Conservation (phyloP, 306 rosid genomes). For the Albizia julibrissin region DNA sequence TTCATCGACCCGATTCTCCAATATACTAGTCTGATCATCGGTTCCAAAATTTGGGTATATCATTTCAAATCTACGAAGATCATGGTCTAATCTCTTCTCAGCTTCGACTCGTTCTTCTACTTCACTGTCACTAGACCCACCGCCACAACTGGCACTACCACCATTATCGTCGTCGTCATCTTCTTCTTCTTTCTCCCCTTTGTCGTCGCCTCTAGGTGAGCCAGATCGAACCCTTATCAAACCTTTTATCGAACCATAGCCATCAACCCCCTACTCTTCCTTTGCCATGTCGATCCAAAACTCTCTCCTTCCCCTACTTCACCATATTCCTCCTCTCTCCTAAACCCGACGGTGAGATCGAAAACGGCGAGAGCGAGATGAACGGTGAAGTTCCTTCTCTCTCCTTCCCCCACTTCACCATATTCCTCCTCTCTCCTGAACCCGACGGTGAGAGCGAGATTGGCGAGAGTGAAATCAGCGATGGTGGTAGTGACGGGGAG, state of each 20-base stretch:
- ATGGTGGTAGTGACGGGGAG: too few relatives aligned
- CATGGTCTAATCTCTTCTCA: conserved; percentile 68
- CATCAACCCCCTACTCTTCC: conserved; percentile 84
- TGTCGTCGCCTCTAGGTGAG: conserved; percentile 40
- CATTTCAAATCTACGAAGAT: conserved; percentile 75
- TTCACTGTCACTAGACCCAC: conserved; percentile 55
- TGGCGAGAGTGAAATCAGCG: too few relatives aligned
- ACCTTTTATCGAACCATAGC: conserved; percentile 85
- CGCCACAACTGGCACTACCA: too few relatives aligned
- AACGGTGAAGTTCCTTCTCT: too few relatives aligned
- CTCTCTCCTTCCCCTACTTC: conserved; percentile 36
- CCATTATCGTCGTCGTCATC: conserved; percentile 3
- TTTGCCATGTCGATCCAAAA: conserved; percentile 62
- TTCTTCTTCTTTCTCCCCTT: conserved; percentile 22
- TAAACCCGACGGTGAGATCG: too few relatives aligned
- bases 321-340: too few relatives aligned
- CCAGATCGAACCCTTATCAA: conserved; percentile 64
- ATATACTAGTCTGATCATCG: conserved; percentile 48
- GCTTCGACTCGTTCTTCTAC: conserved; percentile 67
- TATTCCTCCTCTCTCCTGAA: too few relatives aligned
- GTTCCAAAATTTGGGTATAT: conserved; percentile 52
- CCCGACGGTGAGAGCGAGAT: too few relatives aligned
- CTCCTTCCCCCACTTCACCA: too few relatives aligned
- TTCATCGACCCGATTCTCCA: conserved; percentile 76
- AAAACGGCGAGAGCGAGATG: too few relatives aligned